These are phyloP conservation scores for Chernovozyma aurita DNA, from an alignment of 1,139 yeast species.

Conservation along the genomic window DNA sequence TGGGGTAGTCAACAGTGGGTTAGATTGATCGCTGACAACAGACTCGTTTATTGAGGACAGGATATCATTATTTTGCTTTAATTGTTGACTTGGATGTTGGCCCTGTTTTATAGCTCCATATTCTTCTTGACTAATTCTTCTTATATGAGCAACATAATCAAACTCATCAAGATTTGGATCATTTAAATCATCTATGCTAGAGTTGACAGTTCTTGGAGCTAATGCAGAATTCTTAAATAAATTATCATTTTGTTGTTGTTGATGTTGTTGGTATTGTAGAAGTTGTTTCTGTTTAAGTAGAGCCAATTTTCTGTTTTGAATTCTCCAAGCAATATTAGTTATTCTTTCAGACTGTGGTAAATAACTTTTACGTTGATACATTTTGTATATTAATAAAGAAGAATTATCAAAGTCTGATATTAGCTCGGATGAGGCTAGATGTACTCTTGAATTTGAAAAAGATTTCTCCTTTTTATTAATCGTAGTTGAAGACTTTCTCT, in stretches of 20 bases:
- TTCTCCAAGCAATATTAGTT: constrained; percentile 45
- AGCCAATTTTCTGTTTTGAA: constrained; percentile 33
- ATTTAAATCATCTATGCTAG: constrained; percentile 8
- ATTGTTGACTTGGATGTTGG: neutral
- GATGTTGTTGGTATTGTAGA: neutral
- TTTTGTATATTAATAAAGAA: constrained; percentile 32
- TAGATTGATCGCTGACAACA: neutral
- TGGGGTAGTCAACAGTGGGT: constrained; percentile 1
- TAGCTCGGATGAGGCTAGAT: constrained; percentile 7
- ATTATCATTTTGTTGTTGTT: neutral
- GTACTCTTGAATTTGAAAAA: neutral
- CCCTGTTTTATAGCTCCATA: constrained; percentile 12
- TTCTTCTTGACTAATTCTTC: constrained; percentile 41
- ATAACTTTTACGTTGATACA: constrained; percentile 41
- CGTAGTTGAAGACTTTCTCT: neutral
- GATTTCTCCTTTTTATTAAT: neutral
- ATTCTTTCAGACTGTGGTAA: constrained; percentile 43
- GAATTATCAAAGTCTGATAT: constrained; percentile 29
- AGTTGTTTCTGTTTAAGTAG: neutral
- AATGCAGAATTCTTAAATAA: neutral
- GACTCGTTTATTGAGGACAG: neutral
- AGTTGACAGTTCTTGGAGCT: neutral
- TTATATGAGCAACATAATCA: constrained; percentile 45
- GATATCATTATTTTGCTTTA: neutral
- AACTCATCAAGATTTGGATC: constrained; percentile 38